Evolutionary conservation across 129 eudicot genomes (phyloP), one percentile per base, ranked within the genome.

Genomic region (Artemisia tridentata): DNA sequence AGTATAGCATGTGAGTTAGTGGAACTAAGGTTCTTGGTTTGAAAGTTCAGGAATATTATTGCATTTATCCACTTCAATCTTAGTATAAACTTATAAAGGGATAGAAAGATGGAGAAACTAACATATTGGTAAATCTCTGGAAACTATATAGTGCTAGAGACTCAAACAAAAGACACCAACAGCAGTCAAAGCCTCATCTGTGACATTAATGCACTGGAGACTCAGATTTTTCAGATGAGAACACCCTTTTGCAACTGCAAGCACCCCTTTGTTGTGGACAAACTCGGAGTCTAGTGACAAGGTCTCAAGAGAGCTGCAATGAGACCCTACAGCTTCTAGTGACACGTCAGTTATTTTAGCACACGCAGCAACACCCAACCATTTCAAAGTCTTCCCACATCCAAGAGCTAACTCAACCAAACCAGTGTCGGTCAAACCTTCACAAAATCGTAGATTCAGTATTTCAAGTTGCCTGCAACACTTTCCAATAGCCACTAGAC

Each of bases 171-270:
- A 23, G 49, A 11, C 41, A 7, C 68, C 68, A 34, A 63, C 68
- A 63, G 50, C 68, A 63, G 23, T 16, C 25, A 63, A 63, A 63
- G 68, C 68, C 49, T 63, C 50, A 2, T 63, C 68, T 4, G 68
- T 63, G n/a, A 63, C 68, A 47, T 31, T 63, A 0, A 63, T 63
- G 12, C 68, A 63, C n/a, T 63, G 68, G 5, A 63, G 49, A 17
- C 41, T 63, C 51, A 63, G 23, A 63, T 38, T 63, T 17, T 63
- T 63, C 16, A 63, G 25, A 63, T 15, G 14, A 9, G 68, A 48
- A 31, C 68, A 63, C 10, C 68, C 51, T 63, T 63, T 17, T 63
- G 68, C 68, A 63, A 63, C 68, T 10, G 68, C 50, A 63, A 63
- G 17, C 41, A 63, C 14, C 48, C 68, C 68, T 63, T 63, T 63